Base-by-base conservation (phyloP, 257 asterid species). In the Solanum sparsipilum region DNA sequence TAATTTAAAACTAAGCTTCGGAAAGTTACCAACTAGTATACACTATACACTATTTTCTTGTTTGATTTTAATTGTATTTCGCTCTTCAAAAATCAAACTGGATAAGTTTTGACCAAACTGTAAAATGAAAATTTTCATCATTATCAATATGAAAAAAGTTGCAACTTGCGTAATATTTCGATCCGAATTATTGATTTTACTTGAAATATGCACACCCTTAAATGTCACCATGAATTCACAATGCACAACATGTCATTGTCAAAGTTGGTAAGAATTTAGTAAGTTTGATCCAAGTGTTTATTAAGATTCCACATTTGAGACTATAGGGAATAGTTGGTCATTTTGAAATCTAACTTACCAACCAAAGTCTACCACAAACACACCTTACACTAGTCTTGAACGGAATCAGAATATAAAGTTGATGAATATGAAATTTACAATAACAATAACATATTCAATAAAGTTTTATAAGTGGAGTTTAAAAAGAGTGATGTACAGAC, bases 41-140 rank as follows among this genome's bases (percentile, higher is more conserved):
- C 0, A 52, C 7, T 48, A 48, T 23, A 9, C 3, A 35, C 36
- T 34, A 34, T 8, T 3, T 6, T 0, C 13, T 52, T 16, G 0
- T n/a, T 63, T 5, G 0, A 4, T 10, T 63, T 63, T 63, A 9
- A 7, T 63, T 63, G 3, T 63, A 2, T 63, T 63, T 63, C 1
- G 0, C 0, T n/a, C 4, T 63, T 4, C 13, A 10, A 8, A 0
- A 63, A 10, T n/a, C 0, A n/a, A 63, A n/a, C 3, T n/a, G 13
- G 0, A n/a, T 11, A 0, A 23, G 2, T 9, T 60, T 4, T 63
- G 8, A 63, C 1, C 27, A n/a, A 60, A 63, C 6, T 0, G n/a
- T n/a, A 10, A 60, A n/a, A 63, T 1, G 0, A n/a, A 10, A 23
- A 2, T 0, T 63, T 63, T 10, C 16, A n/a, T 10, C 32, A n/a